These are phyloP conservation scores for Forsythia suspensa DNA, from an alignment of 257 asterid genomes.

Conservation along the genomic window DNA sequence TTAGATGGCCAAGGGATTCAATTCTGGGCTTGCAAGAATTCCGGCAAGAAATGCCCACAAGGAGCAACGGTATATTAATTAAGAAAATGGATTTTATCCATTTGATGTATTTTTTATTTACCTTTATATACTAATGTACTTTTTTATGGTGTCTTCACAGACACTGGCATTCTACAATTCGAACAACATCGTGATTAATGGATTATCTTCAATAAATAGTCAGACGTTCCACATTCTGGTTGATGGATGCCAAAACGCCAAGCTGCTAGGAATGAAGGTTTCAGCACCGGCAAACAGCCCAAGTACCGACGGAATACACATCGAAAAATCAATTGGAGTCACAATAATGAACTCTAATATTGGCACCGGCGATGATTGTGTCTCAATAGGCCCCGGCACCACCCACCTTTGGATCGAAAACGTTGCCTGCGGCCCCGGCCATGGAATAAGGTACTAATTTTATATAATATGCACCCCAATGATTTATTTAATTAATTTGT, in stretches of 20 bases:
- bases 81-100: no score
- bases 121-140: neutral
- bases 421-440: slow-evolving; percentile 68
- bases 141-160: slow-evolving; percentile 20
- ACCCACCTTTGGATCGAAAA: slow-evolving; percentile 55
- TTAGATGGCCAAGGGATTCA: slow-evolving; percentile 48
- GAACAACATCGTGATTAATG: slow-evolving; percentile 42
- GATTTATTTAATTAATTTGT: neutral
- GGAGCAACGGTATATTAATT: slow-evolving; percentile 35
- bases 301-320: slow-evolving; percentile 65
- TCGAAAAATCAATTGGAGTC: slow-evolving; percentile 38
- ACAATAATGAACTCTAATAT: slow-evolving; percentile 41
- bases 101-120: no score
- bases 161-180: slow-evolving; percentile 56
- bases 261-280: slow-evolving; percentile 35
- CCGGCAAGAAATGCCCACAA: slow-evolving; percentile 39
- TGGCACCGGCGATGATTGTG: slow-evolving; percentile 67
- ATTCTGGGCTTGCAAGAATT: slow-evolving; percentile 48
- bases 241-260: slow-evolving; percentile 42
- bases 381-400: slow-evolving; percentile 64
- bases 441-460: slow-evolving; percentile 53
- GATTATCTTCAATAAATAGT: slow-evolving; percentile 50
- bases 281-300: slow-evolving; percentile 61
- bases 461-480: neutral
- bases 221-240: slow-evolving; percentile 58